Base-by-base conservation (phyloP, 176 grass and related monocot genomes). In the Aegilops tauschii region DNA sequence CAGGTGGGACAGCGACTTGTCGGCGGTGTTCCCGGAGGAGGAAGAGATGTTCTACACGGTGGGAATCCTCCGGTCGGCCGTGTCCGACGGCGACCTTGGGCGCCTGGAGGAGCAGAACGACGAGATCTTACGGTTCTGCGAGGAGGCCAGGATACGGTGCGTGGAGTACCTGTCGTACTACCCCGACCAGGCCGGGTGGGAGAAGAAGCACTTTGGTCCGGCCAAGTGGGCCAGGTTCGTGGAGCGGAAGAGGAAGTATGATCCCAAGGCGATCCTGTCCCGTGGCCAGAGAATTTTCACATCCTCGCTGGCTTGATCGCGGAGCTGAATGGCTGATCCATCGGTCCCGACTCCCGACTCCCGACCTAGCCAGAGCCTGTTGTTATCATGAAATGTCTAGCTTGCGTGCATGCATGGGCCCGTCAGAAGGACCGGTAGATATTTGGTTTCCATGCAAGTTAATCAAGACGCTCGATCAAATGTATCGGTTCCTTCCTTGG, bases 1-100 rank as follows among this genome's bases (percentile, higher is more conserved):
- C 85, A 89, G 65, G 81, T 98, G 96, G 96, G 90, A 95, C 73
- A 17, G 64, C 13, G 39, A 23, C 3, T 80, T 61, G 88, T 93
- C 91, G 8, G 90, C 84, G 10, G 89, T 90, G 86, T 64, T 94
- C 63, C 93, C 95, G 0, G 61, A 77, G 14, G 93, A 75, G 13
- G 87, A 92, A 5, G 90, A 89, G 70, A 78, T 98, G 40, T 94
- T 98, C 90, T 98, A 98, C 82, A 87, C 91, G 3, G 84, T 95
- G 67, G 91, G 63, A 1, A 71, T 98, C 30, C 84, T 98, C 1
- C 21, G 86, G 56, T 92, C 84, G 16, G 85, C 93, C 16, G 39
- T 65, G 14, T 21, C 42, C 3, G 40, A 12, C 5, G 88, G 82
- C 31, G 81, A 89, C 12, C 52, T 90, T 71, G 21, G 56, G 44